Conservation (phyloP, 2,329 filamentous ascomycete genomes). For the Nemania abortiva region DNA sequence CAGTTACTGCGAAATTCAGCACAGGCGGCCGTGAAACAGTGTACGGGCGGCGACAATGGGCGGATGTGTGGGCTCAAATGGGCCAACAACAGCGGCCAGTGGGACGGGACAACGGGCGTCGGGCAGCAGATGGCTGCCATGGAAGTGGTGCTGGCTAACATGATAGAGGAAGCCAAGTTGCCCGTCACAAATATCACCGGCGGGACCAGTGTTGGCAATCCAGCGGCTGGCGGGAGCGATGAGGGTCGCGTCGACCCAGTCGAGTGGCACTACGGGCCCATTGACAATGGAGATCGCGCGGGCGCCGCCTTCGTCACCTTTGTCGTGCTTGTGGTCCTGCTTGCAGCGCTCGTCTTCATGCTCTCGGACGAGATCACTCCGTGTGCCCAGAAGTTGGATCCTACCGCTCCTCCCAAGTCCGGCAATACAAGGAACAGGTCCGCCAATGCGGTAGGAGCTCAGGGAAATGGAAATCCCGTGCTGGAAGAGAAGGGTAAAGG, state of each 20-base stretch:
- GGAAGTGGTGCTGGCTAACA: slow-evolving; percentile 72
- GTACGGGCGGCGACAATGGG: slow-evolving; percentile 67
- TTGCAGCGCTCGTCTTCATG: slow-evolving; percentile 65
- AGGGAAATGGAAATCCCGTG: neutral
- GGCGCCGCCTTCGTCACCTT: slow-evolving; percentile 76
- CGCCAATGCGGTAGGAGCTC: neutral
- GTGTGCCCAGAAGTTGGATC: neutral
- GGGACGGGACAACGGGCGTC: slow-evolving; percentile 71
- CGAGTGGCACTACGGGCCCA: slow-evolving; percentile 48
- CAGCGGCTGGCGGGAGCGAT: slow-evolving; percentile 61
- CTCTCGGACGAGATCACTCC: slow-evolving; percentile 60
- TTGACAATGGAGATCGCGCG: slow-evolving; percentile 72
- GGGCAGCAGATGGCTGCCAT: slow-evolving; percentile 79
- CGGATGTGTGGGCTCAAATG: slow-evolving; percentile 72
- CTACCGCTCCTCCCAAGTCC: slow-evolving; percentile 17
- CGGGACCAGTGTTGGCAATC: slow-evolving; percentile 63
- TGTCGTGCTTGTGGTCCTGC: slow-evolving; percentile 64
- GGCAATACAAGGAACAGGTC: neutral
- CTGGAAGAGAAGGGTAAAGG: slow-evolving; percentile 17
- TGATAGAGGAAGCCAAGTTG: slow-evolving; percentile 60
- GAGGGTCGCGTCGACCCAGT: slow-evolving; percentile 54
- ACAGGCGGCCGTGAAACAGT: slow-evolving; percentile 67
- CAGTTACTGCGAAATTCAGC: slow-evolving; percentile 67
- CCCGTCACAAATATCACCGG: slow-evolving; percentile 59
- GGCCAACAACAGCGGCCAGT: slow-evolving; percentile 62